Base-by-base conservation (phyloP, 2,329 filamentous ascomycete genomes). In the Pseudogymnoascus destructans region DNA sequence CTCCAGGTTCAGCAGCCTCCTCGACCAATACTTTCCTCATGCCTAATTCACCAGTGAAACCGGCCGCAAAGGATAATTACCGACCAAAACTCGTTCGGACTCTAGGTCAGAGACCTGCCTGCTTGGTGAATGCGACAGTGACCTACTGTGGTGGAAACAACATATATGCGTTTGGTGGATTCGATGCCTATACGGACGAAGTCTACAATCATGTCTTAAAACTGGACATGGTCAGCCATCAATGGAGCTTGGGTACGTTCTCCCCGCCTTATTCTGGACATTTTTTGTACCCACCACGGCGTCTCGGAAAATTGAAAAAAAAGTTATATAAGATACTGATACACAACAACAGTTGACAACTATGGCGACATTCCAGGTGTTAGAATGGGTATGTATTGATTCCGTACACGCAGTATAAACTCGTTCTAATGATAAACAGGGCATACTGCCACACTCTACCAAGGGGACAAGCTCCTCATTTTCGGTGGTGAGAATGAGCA, bases 401-500 rank as follows among this genome's bases (percentile, higher is more conserved):
- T 25, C n/a, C 21, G 10, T 25, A 40, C 4, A 19, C 17, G 15
- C 55, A 55, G 36, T 52, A 57, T 58, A 36, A 52, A 57, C 55
- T 38, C n/a, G 40, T 36, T 30, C n/a, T 46, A 23, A 59, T 19
- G 27, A 56, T 15, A 35, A 64, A 55, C 66, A 95, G 89, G 91
- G 30, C 93, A 98, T 69, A 97, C 93, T 46, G 91, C 93, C 25
- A 95, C 89, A 32, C 78, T 98, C 0, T 96, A 95, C 75, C 83
- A 95, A 72, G 90, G 89, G 61, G 86, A 92, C 71, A 97, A 97
- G 72, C 77, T 98, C n/a, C 79, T 98, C 1, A 90, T 98, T 1
- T 98, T 96, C 69, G 93, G 93, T 59, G 93, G 93, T 63, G 93
- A 98, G 74, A 98, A 98, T 72, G 93, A 98, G 70, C 93, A 97